A percentile compares a stretch with the other conserved stretches of the same genome.
Evolutionary conservation across 1,284 basidiomycete species (phyloP).

Genomic region (Heterobasidion parviporum): DNA sequence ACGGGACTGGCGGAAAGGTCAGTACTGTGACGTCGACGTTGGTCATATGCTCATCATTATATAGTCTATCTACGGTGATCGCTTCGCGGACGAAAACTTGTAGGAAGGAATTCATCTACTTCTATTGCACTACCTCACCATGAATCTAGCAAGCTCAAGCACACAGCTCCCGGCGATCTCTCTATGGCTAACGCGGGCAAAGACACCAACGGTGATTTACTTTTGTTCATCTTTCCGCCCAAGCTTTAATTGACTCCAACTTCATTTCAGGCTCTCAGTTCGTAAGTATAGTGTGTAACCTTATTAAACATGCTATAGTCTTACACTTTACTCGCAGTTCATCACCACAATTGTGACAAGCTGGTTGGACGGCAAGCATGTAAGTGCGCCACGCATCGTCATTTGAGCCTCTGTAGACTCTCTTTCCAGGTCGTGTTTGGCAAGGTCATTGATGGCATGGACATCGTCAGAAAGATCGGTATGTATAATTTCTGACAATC

Average conservation of each 20-base stretch:
- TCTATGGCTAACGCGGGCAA: constrained; percentile 94
- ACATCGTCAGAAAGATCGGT: constrained; percentile 73
- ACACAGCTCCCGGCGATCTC: constrained; percentile 77
- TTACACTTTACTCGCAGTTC: constrained; percentile 41
- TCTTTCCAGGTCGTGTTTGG: constrained; percentile 78
- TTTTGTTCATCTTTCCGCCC: background rate
- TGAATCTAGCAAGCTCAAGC: constrained; percentile 70
- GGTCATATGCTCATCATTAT: background rate
- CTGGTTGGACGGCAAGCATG: constrained; percentile 74
- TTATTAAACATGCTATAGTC: background rate
- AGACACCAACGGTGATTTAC: constrained; percentile 67
- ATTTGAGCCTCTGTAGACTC: background rate
- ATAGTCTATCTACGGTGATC: constrained; percentile 48
- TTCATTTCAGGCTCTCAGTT: constrained; percentile 68
- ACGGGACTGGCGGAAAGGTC: constrained; percentile 54
- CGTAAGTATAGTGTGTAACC: constrained; percentile 34
- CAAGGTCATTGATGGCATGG: constrained; percentile 85
- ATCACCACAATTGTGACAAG: constrained; percentile 74
- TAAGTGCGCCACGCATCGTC: constrained; percentile 21
- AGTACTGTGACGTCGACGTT: background rate
- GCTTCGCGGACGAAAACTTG: constrained; percentile 78
- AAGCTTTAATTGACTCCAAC: constrained; percentile 9
- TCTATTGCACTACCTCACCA: background rate
- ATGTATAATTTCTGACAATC: constrained; percentile 13
- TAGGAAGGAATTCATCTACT: constrained; percentile 26